Base-by-base conservation (phyloP, 495 filamentous ascomycete genomes). In the Acidiella bohemica region DNA sequence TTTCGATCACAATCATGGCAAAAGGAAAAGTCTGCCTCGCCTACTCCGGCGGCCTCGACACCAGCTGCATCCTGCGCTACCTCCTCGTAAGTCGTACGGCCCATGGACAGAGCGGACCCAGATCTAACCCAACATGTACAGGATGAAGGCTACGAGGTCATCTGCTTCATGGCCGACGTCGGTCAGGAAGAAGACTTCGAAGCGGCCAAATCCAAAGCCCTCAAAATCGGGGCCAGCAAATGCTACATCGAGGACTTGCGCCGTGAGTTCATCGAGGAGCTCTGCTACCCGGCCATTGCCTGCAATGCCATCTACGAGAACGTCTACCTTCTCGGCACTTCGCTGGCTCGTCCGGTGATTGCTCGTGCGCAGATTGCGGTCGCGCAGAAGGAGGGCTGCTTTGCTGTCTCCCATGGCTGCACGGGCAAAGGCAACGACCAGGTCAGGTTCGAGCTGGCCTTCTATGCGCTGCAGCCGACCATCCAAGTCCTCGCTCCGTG, bases 401-500 rank as follows among this genome's bases (percentile, higher is more conserved):
- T 75, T 48, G 62, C 67, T 34, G 66, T 87, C 53, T 76, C 72
- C 48, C 83, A 88, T 65, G 82, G 83, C 42, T 85, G 80, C 66
- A 87, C 84, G 18, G 81, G 82, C 47, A 86, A 88, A 62, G 84
- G 82, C 49, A 86, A 87, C 54, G 81, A 88, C 59, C 79, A 86
- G 60, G 80, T 92, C 43, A 76, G 84, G 53, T 90, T 93, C 65
- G 80, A 85, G 56, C 68, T 84, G 43, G 80, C 75, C 25, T 84
- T 81, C 65, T 72, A 75, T 41, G 55, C 61, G 5, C 45, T 65
- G 11, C 70, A 85, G 60, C 82, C 81, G 40, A 62, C 64, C 32
- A 81, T 87, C 63, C 81, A 86, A 64, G 71, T 92, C 62, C 83
- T 93, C 57, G 84, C 84, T 32, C 88, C 85, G 22, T 93, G 88